phyloP scores from a whole-genome alignment of 139 green algal species.

The Ettlia oleoabundans region DNA sequence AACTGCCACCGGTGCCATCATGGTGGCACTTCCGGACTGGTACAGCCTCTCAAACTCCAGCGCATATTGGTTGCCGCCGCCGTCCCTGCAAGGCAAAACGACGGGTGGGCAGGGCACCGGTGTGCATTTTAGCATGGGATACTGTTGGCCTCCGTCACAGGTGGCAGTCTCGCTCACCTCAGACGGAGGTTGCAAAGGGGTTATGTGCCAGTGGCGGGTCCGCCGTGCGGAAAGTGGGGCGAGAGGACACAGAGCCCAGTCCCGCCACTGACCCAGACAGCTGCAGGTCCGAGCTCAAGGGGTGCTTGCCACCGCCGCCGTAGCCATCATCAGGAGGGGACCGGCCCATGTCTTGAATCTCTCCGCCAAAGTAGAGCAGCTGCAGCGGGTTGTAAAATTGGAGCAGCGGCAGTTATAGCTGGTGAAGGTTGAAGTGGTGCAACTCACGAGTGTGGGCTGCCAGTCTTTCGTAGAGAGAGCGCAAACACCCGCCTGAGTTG shows the following conservation, averaged over 20 bases:
- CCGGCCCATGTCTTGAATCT: constrained; percentile 9
- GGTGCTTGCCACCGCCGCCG: neutral
- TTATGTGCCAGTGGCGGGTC: neutral
- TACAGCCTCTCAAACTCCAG: neutral
- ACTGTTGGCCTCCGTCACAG: too few species aligned
- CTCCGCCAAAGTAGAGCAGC: constrained; percentile 31
- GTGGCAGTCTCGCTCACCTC: too few species aligned
- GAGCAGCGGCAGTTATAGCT: neutral
- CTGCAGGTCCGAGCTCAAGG: neutral
- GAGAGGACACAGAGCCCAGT: neutral
- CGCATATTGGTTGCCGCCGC: neutral
- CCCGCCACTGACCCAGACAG: neutral
- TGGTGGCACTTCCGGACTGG: neutral
- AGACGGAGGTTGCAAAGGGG: constrained; percentile 10
- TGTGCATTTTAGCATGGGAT: neutral
- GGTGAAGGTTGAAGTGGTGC: too few species aligned
- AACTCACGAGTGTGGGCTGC: too few species aligned
- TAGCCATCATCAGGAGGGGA: neutral
- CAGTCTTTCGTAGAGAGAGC: too few species aligned
- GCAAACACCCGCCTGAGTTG: too few species aligned
- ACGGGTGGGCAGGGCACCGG: neutral
- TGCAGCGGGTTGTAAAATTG: neutral
- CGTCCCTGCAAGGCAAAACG: neutral
- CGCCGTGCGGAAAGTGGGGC: constrained; percentile 6
- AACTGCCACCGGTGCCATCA: neutral